Evolutionary conservation across 176 grass and related monocot species (phyloP).

Genomic region (Tillandsia leiboldiana): DNA sequence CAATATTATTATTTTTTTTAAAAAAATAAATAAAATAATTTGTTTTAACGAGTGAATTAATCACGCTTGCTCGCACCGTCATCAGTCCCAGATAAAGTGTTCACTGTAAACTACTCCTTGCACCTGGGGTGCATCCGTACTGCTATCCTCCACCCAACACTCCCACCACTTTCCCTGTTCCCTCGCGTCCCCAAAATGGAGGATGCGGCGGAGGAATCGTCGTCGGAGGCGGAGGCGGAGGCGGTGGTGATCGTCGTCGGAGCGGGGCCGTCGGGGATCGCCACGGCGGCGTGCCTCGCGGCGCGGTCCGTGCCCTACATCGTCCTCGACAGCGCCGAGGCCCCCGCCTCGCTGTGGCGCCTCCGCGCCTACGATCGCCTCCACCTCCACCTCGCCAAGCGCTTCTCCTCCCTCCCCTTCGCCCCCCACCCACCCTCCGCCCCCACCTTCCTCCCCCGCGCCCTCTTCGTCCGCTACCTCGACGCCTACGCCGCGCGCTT

Average conservation of each 20-base stretch:
- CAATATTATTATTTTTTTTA: no score
- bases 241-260: slow-evolving; percentile 55
- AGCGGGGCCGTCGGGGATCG: slow-evolving; percentile 68
- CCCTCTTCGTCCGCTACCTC: background rate
- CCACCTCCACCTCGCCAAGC: slow-evolving; percentile 63
- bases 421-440: background rate
- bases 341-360: slow-evolving; percentile 68
- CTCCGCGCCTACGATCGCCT: slow-evolving; percentile 61
- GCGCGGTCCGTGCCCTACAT: slow-evolving; percentile 27
- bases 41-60: no score
- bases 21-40: no score
- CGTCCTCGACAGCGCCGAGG: slow-evolving; percentile 74
- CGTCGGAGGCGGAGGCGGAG: background rate
- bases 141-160: no score
- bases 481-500: background rate
- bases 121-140: no score
- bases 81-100: no score
- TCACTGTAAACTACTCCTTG: no score
- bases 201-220: no score
- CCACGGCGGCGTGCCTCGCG: slow-evolving; percentile 56
- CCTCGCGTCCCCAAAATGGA: no score
- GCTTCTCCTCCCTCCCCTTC: slow-evolving; percentile 10
- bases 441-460: background rate
- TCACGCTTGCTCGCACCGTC: no score
- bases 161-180: no score